Percentiles rank a stretch among this genome's conserved stretches.
These are phyloP conservation scores for Exidia glandulosa DNA, from an alignment of 768 basidiomycete genomes.

Conservation along the genomic window DNA sequence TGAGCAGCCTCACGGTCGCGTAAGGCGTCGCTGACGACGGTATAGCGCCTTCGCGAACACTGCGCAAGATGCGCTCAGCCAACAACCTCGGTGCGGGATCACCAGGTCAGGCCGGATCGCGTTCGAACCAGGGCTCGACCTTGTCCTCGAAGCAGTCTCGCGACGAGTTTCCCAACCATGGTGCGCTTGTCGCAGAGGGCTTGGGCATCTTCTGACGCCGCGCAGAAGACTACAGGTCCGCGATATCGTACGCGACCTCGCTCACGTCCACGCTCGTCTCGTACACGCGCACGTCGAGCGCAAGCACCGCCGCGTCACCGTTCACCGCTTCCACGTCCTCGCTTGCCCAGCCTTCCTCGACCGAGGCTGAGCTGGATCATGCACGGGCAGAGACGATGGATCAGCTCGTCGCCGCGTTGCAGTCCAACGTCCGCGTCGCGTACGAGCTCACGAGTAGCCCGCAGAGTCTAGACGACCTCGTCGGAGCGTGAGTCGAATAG, in stretches of 20 bases:
- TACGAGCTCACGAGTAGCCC: too few relatives aligned
- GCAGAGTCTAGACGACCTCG: constrained; percentile 51
- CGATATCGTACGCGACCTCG: constrained; percentile 24
- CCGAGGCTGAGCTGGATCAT: constrained; percentile 33
- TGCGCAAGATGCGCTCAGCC: constrained; percentile 1
- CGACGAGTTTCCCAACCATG: neutral
- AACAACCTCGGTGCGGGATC: constrained; percentile 19
- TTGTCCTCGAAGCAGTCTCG: constrained; percentile 2
- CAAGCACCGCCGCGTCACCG: neutral
- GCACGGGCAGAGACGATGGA: constrained; percentile 53
- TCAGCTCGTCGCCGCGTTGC: constrained; percentile 52
- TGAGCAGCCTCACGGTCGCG: constrained; percentile 5
- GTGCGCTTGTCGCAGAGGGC: neutral
- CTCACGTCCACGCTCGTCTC: constrained; percentile 20
- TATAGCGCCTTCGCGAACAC: constrained; percentile 5
- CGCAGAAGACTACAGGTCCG: constrained; percentile 14
- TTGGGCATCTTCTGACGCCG: neutral
- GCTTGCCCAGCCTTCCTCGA: constrained; percentile 14
- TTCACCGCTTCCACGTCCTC: neutral
- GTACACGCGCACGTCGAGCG: constrained; percentile 5
- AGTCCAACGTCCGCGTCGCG: constrained; percentile 60
- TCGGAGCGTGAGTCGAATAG: constrained; percentile 54
- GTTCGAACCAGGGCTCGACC: constrained; percentile 30
- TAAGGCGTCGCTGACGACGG: constrained; percentile 13
- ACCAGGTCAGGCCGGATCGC: constrained; percentile 45